Conservation (phyloP, 2,329 filamentous ascomycete genomes). For the Fusarium succisae region DNA sequence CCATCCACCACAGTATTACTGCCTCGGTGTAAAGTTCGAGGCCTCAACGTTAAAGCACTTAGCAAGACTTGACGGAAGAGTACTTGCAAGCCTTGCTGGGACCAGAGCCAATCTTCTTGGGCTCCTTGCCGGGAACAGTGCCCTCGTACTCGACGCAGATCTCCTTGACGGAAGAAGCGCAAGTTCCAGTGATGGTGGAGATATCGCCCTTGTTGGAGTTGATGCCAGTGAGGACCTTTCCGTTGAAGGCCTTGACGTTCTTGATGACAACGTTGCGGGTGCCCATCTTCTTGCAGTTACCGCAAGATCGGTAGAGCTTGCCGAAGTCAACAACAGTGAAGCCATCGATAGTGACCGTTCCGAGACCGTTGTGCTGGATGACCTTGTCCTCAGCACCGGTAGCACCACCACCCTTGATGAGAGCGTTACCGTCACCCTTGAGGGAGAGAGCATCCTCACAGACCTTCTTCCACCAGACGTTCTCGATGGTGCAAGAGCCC, state of each 20-base stretch:
- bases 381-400: conserved; percentile 39
- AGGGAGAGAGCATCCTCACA: conserved; percentile 36
- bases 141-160: conserved; percentile 39
- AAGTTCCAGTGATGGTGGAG: conserved; percentile 31
- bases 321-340: conserved; percentile 40
- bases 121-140: conserved; percentile 39
- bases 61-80: conserved; percentile 36
- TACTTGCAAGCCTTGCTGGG: conserved; percentile 36
- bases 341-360: conserved; percentile 38
- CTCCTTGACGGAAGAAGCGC: conserved; percentile 36
- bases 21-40: background rate
- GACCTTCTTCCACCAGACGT: conserved; percentile 40
- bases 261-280: conserved; percentile 39
- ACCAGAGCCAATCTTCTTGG: conserved; percentile 37
- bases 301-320: conserved; percentile 41
- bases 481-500: conserved; percentile 38
- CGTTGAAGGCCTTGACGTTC: conserved; percentile 39
- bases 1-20: background rate
- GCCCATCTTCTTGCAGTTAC: conserved; percentile 41
- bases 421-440: conserved; percentile 36
- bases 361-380: conserved; percentile 39
- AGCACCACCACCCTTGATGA: conserved; percentile 36
- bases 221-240: conserved; percentile 38
- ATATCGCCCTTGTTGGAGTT: conserved; percentile 41
- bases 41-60: background rate